Percentiles rank a stretch among this genome's conserved stretches.
Conservation (phyloP, 2,329 filamentous ascomycete genomes). For the Sporothrix euskadiensis region DNA sequence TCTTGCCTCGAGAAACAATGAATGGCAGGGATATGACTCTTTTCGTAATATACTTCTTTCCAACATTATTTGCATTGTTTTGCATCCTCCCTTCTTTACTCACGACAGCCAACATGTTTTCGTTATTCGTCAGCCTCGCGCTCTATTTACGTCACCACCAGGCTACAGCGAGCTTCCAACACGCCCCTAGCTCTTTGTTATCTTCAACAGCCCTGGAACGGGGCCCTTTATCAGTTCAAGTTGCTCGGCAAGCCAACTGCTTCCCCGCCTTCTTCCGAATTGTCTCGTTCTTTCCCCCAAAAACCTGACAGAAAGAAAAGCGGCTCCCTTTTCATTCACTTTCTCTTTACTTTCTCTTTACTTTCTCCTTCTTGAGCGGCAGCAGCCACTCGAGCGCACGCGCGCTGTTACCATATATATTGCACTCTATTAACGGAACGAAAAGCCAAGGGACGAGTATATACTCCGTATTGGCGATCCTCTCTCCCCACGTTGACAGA, state of each 20-base stretch:
- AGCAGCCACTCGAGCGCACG: not conserved
- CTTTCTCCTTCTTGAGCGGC: not conserved
- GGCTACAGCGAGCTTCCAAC: not conserved
- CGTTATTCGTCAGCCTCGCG: not conserved
- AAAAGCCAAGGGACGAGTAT: not conserved
- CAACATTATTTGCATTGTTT: not conserved
- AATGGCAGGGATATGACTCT: not conserved
- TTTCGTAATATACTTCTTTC: not conserved
- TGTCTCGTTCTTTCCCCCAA: not conserved
- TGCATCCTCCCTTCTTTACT: not conserved
- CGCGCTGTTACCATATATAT: not conserved
- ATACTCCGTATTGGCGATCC: constrained; percentile 4
- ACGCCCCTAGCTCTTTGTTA: constrained; percentile 17
- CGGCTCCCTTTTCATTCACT: no score
- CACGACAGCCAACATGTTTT: not conserved
- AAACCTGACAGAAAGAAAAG: not conserved
- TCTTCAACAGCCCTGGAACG: not conserved
- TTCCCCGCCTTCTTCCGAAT: constrained; percentile 5
- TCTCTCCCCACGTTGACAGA: not conserved
- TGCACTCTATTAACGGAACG: not conserved
- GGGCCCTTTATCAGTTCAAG: not conserved
- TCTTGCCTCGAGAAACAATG: constrained; percentile 15
- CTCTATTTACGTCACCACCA: not conserved
- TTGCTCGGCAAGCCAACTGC: not conserved
- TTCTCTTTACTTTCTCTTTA: not conserved